A percentile compares a stretch with the other conserved stretches of the same genome.
Evolutionary conservation across 1,284 basidiomycete species (phyloP).

Genomic region (Vanrija humicola): DNA sequence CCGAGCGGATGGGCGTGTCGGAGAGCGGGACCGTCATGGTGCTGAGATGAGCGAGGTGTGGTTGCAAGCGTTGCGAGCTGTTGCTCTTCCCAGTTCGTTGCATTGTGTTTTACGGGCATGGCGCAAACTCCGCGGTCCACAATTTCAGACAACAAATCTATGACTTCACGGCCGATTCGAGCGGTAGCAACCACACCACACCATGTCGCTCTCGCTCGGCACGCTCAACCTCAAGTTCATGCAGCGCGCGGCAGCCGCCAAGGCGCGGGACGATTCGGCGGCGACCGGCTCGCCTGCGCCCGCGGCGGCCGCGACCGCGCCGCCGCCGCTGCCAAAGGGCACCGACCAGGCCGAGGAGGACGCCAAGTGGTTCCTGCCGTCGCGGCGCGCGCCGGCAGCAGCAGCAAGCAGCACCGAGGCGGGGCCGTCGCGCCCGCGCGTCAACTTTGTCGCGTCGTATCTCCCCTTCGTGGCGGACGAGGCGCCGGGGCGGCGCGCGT

Average conservation of each 20-base stretch:
- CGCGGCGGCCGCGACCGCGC: not conserved
- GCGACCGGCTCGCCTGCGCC: constrained; percentile 1
- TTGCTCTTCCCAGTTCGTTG: too few species aligned
- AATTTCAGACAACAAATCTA: too few species aligned
- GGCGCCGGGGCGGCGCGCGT: constrained; percentile 19
- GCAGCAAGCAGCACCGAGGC: not conserved
- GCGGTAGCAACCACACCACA: not conserved
- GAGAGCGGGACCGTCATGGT: constrained; percentile 2
- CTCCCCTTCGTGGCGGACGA: constrained; percentile 28
- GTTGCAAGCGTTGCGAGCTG: too few species aligned
- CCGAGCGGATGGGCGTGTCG: constrained; percentile 23
- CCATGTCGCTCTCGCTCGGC: constrained; percentile 37
- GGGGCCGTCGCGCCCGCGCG: constrained; percentile 7
- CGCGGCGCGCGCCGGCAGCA: not conserved
- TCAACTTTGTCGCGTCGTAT: constrained; percentile 31
- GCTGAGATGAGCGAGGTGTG: not conserved
- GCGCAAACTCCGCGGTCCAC: too few species aligned
- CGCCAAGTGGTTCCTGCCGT: constrained; percentile 27
- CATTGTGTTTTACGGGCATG: too few species aligned
- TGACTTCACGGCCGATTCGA: too few species aligned
- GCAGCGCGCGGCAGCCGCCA: constrained; percentile 40
- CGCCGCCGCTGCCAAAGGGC: not conserved
- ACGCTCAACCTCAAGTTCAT: constrained; percentile 48
- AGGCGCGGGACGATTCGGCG: not conserved
- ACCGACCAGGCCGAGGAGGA: constrained; percentile 13